Conservation (phyloP, 768 basidiomycete genomes). For the Mycena epipterygia region DNA sequence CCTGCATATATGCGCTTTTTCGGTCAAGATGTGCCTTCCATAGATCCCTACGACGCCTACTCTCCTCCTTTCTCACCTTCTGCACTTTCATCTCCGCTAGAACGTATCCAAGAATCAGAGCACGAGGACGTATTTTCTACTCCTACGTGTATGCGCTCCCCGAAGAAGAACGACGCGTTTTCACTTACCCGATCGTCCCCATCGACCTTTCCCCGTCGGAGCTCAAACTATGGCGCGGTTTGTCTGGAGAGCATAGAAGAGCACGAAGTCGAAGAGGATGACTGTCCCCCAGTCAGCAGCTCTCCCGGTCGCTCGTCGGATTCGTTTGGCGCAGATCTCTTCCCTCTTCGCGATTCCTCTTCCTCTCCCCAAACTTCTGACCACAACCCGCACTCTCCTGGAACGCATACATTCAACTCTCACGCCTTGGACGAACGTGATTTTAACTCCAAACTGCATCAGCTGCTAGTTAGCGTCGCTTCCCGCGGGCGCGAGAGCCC, state of each 20-base stretch:
- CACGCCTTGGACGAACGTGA: not conserved
- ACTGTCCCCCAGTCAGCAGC: slow-evolving; percentile 30
- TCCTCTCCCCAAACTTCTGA: slow-evolving; percentile 31
- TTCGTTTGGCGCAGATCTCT: slow-evolving; percentile 7
- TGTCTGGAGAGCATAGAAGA: slow-evolving; percentile 20
- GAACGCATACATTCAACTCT: not conserved
- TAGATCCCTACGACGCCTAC: not conserved
- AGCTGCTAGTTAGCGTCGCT: slow-evolving; percentile 14
- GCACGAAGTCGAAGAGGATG: slow-evolving; percentile 26
- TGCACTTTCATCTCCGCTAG: not conserved
- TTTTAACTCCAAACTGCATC: slow-evolving; percentile 18
- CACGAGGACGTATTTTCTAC: not conserved
- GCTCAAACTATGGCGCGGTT: not conserved
- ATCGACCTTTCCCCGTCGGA: not conserved
- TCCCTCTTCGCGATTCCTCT: slow-evolving; percentile 8
- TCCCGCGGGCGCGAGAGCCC: not conserved
- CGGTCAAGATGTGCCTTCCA: not conserved
- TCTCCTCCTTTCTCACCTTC: slow-evolving; percentile 4
- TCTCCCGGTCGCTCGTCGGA: slow-evolving; percentile 32
- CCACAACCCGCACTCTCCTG: not conserved
- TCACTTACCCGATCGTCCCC: not conserved
- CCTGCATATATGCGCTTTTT: slow-evolving; percentile 1
- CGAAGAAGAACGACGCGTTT: not conserved
- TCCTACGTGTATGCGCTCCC: not conserved
- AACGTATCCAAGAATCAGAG: slow-evolving; percentile 11